These are phyloP conservation scores for Botrytis hyacinthi DNA, from an alignment of 2,329 filamentous ascomycete genomes.

Conservation along the genomic window DNA sequence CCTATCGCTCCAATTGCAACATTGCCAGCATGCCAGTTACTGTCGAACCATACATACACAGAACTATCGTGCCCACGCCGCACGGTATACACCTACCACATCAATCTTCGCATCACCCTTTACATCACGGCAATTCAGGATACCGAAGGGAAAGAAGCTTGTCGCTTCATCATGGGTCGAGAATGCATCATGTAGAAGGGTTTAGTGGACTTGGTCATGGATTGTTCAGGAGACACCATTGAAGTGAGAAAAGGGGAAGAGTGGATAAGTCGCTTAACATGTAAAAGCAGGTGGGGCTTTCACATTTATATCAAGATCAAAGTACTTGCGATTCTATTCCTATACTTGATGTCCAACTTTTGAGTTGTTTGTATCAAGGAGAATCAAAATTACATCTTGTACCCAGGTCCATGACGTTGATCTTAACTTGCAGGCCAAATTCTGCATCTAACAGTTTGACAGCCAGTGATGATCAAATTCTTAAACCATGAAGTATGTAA, in stretches of 20 bases:
- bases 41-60: neutral
- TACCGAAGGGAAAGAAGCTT: too few species aligned
- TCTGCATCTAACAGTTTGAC: neutral
- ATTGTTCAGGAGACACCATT: neutral
- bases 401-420: rapidly evolving
- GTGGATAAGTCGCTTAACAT: neutral
- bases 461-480: neutral
- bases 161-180: neutral
- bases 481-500: neutral
- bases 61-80: neutral
- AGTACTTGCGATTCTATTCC: neutral
- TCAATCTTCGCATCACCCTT: neutral
- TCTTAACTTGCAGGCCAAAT: neutral
- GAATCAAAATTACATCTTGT: neutral
- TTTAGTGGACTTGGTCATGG: neutral
- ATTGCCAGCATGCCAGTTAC: neutral
- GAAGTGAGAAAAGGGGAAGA: neutral
- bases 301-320: neutral
- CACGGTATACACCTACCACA: neutral
- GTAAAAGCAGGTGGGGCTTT: neutral
- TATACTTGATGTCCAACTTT: neutral
- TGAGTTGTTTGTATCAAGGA: neutral
- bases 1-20: neutral
- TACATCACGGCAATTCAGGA: neutral
- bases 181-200: neutral